These are phyloP conservation scores for Kockovaella imperatae DNA, from an alignment of 768 basidiomycete species.

Conservation along the genomic window DNA sequence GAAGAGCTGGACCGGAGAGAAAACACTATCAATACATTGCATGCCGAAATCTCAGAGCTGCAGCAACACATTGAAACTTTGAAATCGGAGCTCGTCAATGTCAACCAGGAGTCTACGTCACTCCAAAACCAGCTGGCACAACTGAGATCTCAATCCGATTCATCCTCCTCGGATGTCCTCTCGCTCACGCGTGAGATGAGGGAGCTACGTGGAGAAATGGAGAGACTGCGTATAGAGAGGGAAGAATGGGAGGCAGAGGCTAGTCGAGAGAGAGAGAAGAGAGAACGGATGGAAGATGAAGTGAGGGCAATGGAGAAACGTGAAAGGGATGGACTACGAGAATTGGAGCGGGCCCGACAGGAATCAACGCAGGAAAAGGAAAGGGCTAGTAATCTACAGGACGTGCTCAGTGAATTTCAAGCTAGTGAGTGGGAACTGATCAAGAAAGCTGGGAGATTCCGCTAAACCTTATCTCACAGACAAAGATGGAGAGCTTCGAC, in stretches of 20 bases:
- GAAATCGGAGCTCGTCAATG: slow-evolving; percentile 66
- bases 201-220: slow-evolving; percentile 76
- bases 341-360: slow-evolving; percentile 54
- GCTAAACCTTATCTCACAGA: slow-evolving; percentile 49
- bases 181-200: slow-evolving; percentile 58
- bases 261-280: slow-evolving; percentile 59
- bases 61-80: slow-evolving; percentile 65
- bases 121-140: slow-evolving; percentile 57
- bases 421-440: slow-evolving; percentile 55
- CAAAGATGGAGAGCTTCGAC: slow-evolving; percentile 80
- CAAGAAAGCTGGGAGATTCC: slow-evolving; percentile 1
- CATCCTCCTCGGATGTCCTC: slow-evolving; percentile 35
- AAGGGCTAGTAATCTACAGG: slow-evolving; percentile 74
- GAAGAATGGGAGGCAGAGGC: slow-evolving; percentile 62
- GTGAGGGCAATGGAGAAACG: slow-evolving; percentile 57
- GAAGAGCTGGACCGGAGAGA: slow-evolving; percentile 96
- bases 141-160: slow-evolving; percentile 43
- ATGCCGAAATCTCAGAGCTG: slow-evolving; percentile 68
- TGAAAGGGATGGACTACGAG: slow-evolving; percentile 56
- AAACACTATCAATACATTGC: slow-evolving; percentile 69
- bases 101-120: slow-evolving; percentile 67
- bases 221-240: slow-evolving; percentile 73
- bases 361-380: slow-evolving; percentile 53
- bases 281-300: slow-evolving; percentile 62
- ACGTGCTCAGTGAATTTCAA: slow-evolving; percentile 92